Base-by-base conservation (phyloP, 2,329 filamentous ascomycete species). In the Grosmannia serpens region DNA sequence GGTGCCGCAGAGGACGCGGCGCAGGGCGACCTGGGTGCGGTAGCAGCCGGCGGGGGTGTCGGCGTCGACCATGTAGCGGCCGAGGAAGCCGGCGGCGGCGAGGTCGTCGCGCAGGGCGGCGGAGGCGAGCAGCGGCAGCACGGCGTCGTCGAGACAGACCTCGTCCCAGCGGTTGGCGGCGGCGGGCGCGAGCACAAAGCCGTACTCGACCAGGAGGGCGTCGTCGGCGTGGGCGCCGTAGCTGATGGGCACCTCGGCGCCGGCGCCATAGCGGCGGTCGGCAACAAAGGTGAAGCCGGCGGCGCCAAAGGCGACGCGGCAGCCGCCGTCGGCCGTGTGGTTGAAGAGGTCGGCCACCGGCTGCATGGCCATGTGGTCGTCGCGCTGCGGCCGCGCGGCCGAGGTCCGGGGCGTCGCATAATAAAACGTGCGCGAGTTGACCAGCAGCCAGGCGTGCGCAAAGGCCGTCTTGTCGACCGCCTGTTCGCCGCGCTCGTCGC, bases 321-420 rank as follows among this genome's bases (percentile, higher is more conserved):
- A 85, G 17, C 78, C 75, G 15, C 65, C 64, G 52, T 76, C 70
- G 7, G 72, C 68, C 20, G 63, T 59, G 66, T 80, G 78, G 64
- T 81, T 90, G 74, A 89, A 85, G 58, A 87, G 82, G 68, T 90
- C 87, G 5, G 85, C 82, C 55, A 88, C 84, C 1, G 87, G 87
- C 69, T 84, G 86, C 65, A 89, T 77, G 35, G 83, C 82, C 73
- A 88, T 81, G 66, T 81, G 81, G 64, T 88, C 85, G 66, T 81
- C 68, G 63, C 71, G 65, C 62, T 70, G 63, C 29, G 73, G 64
- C 62, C 70, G 63, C 41, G 73, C 68, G 61, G 69, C 64, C 66
- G 76, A 70, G 62, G 80, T 74, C 35, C 70, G 71, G 3, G 77
- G 70, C 53, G 73, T 75, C 27, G 72, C 69, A 68, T 80, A 81